These are phyloP conservation scores for Oenanthe javanica DNA, from an alignment of 140 eudicot species.

Conservation along the genomic window DNA sequence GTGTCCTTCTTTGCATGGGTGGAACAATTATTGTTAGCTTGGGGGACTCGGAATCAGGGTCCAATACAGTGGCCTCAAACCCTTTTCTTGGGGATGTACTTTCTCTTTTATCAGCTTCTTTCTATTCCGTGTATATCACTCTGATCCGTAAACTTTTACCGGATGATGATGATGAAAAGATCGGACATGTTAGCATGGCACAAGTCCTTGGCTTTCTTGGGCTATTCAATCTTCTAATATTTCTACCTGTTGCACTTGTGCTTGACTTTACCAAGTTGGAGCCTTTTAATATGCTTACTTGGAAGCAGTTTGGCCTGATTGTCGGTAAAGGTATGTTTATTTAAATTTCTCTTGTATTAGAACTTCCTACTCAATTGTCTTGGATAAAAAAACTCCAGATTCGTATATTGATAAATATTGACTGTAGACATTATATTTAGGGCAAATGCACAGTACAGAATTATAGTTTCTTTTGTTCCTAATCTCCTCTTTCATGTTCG, in stretches of 20 bases:
- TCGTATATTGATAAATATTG: not conserved
- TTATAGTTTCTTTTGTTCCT: not conserved
- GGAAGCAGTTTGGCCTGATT: slow-evolving; percentile 73
- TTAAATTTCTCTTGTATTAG: not conserved
- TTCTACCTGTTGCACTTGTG: slow-evolving; percentile 61
- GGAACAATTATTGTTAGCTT: slow-evolving; percentile 89
- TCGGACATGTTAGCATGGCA: slow-evolving; percentile 77
- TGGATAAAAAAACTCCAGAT: not conserved
- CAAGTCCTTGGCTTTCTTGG: slow-evolving; percentile 95
- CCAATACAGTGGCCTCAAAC: slow-evolving; percentile 50
- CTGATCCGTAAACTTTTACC: slow-evolving; percentile 75
- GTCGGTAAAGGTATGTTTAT: slow-evolving; percentile 87
- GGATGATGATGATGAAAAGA: slow-evolving; percentile 44
- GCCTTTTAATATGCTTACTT: slow-evolving; percentile 45
- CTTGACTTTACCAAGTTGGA: slow-evolving; percentile 51
- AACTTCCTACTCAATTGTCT: not conserved
- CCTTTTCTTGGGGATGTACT: slow-evolving; percentile 76
- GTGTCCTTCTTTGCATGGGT: slow-evolving; percentile 98
- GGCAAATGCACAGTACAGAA: not conserved
- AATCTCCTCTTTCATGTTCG: not conserved
- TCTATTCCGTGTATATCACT: slow-evolving; percentile 77
- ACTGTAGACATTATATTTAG: not conserved
- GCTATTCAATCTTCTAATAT: slow-evolving; percentile 60
- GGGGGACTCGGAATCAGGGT: slow-evolving; percentile 59
- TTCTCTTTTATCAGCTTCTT: slow-evolving; percentile 69